phyloP scores from a whole-genome alignment of 1,284 basidiomycete species.

The Pyrrhoderma lamaoense region DNA sequence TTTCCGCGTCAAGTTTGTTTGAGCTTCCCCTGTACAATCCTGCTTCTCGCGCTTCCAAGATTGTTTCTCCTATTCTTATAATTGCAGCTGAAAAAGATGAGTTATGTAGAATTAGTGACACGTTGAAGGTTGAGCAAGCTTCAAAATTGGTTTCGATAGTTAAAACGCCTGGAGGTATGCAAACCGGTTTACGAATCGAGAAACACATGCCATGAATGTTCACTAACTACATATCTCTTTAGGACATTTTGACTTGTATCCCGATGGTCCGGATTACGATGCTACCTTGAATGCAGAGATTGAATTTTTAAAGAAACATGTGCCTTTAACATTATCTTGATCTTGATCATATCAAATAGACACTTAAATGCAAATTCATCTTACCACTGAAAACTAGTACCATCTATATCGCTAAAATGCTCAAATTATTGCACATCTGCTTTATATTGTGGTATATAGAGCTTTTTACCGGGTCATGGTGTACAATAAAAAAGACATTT shows the following conservation, averaged over 20 bases:
- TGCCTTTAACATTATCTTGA: conserved; percentile 9
- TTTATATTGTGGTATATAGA: too few species aligned
- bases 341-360: too few species aligned
- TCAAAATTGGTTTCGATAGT: conserved; percentile 20
- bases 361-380: too few species aligned
- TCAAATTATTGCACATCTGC: too few species aligned
- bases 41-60: conserved; percentile 17
- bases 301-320: conserved; percentile 24
- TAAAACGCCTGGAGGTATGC: conserved; percentile 19
- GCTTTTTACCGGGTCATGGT: too few species aligned
- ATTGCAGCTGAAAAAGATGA: conserved; percentile 24
- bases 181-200: background rate
- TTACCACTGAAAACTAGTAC: too few species aligned
- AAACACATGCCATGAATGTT: background rate
- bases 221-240: background rate
- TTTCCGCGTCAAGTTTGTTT: conserved; percentile 25
- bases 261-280: conserved; percentile 21
- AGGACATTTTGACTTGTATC: conserved; percentile 27
- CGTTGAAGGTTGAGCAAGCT: conserved; percentile 18
- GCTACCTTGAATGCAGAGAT: conserved; percentile 19
- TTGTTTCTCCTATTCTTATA: conserved; percentile 25
- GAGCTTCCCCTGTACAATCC: conserved; percentile 25
- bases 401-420: too few species aligned
- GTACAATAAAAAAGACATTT: too few species aligned
- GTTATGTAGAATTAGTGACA: conserved; percentile 20